These are phyloP conservation scores for Rhizopus arrhizus DNA, from an alignment of 371 early-diverging fungal species.

Conservation along the genomic window DNA sequence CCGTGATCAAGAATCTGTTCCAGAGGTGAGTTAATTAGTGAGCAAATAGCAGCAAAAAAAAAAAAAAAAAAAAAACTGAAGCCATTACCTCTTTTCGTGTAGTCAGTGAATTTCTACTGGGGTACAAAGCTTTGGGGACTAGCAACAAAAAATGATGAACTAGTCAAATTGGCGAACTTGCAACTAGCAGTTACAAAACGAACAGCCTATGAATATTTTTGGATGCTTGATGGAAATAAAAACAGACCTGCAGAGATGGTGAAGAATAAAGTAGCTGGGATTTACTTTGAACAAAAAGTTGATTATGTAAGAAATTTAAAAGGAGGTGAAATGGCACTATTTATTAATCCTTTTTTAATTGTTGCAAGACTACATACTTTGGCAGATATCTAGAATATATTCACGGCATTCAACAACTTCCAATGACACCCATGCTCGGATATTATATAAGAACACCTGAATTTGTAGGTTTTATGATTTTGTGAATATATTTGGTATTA, in stretches of 20 bases:
- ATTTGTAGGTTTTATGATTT: conserved; percentile 39
- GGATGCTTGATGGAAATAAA: conserved; percentile 53
- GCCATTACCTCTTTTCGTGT: not conserved
- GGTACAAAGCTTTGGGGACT: conserved; percentile 67
- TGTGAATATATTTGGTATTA: too few relatives aligned
- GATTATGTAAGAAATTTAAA: conserved; percentile 60
- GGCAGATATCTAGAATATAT: conserved; percentile 68
- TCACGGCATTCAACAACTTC: conserved; percentile 80
- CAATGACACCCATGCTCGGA: conserved; percentile 71
- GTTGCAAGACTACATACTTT: conserved; percentile 61
- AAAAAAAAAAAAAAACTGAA: not conserved
- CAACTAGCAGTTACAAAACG: conserved; percentile 62
- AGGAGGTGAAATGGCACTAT: not conserved
- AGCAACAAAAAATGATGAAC: conserved; percentile 40
- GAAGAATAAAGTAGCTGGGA: conserved; percentile 69
- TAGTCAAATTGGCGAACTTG: conserved; percentile 47
- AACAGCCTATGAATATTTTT: conserved; percentile 69
- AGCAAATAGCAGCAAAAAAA: not conserved
- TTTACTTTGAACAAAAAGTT: conserved; percentile 73
- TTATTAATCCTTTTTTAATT: conserved; percentile 10
- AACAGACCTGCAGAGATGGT: conserved; percentile 55
- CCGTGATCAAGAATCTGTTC: conserved; percentile 76
- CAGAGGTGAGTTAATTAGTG: conserved; percentile 51
- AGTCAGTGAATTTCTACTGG: conserved; percentile 75
- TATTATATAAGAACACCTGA: conserved; percentile 48